Percentiles rank a stretch among this genome's conserved stretches.
phyloP scores from a whole-genome alignment of 257 asterid species.

The Rauvolfia tetraphylla region DNA sequence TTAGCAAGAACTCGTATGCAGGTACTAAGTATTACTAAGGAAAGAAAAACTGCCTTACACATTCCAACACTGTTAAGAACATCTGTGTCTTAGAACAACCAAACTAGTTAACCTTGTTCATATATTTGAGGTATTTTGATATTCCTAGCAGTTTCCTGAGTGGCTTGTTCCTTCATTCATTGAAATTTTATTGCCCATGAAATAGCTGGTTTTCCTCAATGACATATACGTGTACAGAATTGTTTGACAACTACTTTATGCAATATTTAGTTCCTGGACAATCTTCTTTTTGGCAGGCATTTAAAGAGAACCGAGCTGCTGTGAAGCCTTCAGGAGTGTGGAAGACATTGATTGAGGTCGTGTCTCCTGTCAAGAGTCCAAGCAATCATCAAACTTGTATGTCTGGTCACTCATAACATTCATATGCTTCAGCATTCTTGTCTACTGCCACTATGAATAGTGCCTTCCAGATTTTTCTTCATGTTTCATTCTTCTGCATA shows the following conservation, averaged over 20 bases:
- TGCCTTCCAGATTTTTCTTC: background rate
- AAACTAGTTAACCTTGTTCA: background rate
- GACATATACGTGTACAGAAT: background rate
- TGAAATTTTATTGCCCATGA: background rate
- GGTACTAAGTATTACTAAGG: constrained; percentile 35
- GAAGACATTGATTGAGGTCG: constrained; percentile 61
- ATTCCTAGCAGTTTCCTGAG: background rate
- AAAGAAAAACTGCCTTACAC: background rate
- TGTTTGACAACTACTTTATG: background rate
- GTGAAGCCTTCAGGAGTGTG: constrained; percentile 72
- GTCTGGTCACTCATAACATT: constrained; percentile 12
- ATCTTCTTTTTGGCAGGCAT: constrained; percentile 45
- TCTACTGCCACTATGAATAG: background rate
- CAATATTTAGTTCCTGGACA: background rate
- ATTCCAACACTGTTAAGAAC: background rate
- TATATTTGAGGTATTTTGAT: background rate
- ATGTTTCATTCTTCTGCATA: background rate
- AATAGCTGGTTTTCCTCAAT: background rate
- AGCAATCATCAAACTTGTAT: constrained; percentile 47
- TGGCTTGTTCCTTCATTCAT: background rate
- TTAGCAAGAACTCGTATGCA: constrained; percentile 97
- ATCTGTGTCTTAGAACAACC: background rate
- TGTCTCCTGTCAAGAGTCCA: constrained; percentile 48
- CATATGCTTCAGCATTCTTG: background rate
- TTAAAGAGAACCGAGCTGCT: constrained; percentile 53